A percentile compares a stretch with the other conserved stretches of the same genome.
Conservation (phyloP, 768 basidiomycete species). For the Collybia mongolica region DNA sequence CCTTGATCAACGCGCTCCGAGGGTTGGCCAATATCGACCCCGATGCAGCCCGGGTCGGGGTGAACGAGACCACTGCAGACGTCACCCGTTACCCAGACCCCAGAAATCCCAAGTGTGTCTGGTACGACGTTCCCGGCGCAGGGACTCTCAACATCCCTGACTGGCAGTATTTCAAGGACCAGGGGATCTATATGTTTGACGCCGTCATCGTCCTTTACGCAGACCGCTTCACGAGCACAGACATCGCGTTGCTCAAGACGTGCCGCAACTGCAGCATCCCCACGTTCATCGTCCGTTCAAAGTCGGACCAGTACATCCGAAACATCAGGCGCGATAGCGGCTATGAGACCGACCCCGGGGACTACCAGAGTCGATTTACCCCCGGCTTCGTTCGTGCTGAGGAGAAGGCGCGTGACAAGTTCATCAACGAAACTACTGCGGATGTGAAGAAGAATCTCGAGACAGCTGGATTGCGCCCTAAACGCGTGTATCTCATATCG, state of each 20-base stretch:
- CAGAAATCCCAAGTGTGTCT: conserved; percentile 20
- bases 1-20: conserved; percentile 32
- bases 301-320: conserved; percentile 28
- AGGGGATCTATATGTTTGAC: conserved; percentile 34
- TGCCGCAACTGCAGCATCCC: conserved; percentile 28
- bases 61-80: conserved; percentile 25
- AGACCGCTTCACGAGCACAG: conserved; percentile 31
- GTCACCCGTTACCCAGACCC: conserved; percentile 21
- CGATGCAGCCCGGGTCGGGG: conserved; percentile 22
- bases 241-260: conserved; percentile 29
- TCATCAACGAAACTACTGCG: conserved; percentile 5
- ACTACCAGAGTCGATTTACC: not conserved
- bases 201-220: conserved; percentile 28
- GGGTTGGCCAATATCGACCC: conserved; percentile 20
- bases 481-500: conserved; percentile 4
- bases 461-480: not conserved
- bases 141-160: conserved; percentile 27
- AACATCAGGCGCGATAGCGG: conserved; percentile 34
- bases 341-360: conserved; percentile 30
- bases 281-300: conserved; percentile 32
- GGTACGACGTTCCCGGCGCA: conserved; percentile 34
- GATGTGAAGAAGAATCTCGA: conserved; percentile 6
- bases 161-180: conserved; percentile 34
- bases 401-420: not conserved
- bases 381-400: not conserved